A percentile compares a stretch with the other conserved stretches of the same genome.
Conservation (phyloP, 345 rosid genomes). For the Eucalyptus regnans region DNA sequence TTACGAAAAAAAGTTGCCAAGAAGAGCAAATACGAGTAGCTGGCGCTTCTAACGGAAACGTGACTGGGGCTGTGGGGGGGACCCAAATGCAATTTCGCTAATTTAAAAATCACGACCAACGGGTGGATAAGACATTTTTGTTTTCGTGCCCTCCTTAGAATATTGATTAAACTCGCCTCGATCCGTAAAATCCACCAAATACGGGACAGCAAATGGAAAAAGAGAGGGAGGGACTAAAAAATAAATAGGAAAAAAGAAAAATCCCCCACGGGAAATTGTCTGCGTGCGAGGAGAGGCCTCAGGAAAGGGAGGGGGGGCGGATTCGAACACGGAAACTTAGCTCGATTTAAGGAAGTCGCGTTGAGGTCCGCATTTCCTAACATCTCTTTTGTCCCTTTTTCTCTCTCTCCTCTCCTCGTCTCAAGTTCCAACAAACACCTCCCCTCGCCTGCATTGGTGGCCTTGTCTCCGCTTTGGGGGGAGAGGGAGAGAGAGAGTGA, state of each 20-base stretch:
- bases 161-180: not conserved
- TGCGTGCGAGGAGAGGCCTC: too few species aligned
- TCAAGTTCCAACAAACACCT: slow-evolving; percentile 33
- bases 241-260: not conserved
- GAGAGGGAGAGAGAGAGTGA: not conserved
- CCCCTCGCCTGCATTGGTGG: not conserved
- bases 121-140: not conserved
- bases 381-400: not conserved
- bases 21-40: not conserved
- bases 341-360: slow-evolving; percentile 10
- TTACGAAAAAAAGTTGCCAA: not conserved
- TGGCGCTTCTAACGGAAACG: not conserved
- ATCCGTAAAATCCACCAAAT: not conserved
- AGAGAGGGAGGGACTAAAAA: not conserved
- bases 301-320: slow-evolving; percentile 17
- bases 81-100: not conserved
- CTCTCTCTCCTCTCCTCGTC: not conserved
- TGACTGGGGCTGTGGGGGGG: not conserved
- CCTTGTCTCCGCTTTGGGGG: not conserved
- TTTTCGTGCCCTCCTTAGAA: not conserved
- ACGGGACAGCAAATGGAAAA: not conserved
- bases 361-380: slow-evolving; percentile 30
- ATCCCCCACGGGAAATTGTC: not conserved
- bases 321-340: slow-evolving; percentile 6
- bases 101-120: not conserved